Base-by-base conservation (phyloP, 495 filamentous ascomycete species). In the Xylaria nigripes region DNA sequence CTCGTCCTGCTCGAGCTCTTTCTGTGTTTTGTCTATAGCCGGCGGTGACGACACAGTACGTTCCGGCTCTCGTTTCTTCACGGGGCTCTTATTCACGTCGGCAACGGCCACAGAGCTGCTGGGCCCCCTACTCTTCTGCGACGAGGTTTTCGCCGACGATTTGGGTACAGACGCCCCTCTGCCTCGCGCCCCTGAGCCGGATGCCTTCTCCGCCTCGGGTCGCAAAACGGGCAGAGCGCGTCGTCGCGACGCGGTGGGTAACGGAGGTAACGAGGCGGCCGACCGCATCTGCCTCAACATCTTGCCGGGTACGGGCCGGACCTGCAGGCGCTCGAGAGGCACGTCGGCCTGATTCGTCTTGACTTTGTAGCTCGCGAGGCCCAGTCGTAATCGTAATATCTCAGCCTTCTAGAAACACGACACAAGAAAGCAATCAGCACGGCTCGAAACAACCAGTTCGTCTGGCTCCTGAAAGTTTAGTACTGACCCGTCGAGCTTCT, bases 291-390 rank as follows among this genome's bases (percentile, higher is more conserved):
- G 30, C 24, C 23, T 19, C 13, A 12, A 34, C 16, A 34, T 25
- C 1, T 46, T 15, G 40, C 49, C 49, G 19, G 56, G 57, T 19
- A 68, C 19, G 1, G 64, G 63, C 36, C 60, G 61, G 49, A 57
- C 43, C 42, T 72, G 59, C 18, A 77, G 63, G 18, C 59, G 60
- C 10, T 74, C 73, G 16, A 81, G 66, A 9, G 76, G 74, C 10
- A 77, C 65, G 49, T 76, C 68, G 6, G 70, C 71, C 60, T 79
- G 77, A 40, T 72, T 72, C 1, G 77, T 81, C 6, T 66, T 69
- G 21, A 81, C 70, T 59, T 79, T 81, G 65, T 81, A 81, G 50
- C 61, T 71, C 6, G 77, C 77, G 2, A 81, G 66, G 1, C 72
- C 63, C 19, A 81, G 68, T 22, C 77, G 71, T 2, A 78, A 59